Evolutionary conservation across 257 asterid species (phyloP).

Genomic region (Solanum chaucha): DNA sequence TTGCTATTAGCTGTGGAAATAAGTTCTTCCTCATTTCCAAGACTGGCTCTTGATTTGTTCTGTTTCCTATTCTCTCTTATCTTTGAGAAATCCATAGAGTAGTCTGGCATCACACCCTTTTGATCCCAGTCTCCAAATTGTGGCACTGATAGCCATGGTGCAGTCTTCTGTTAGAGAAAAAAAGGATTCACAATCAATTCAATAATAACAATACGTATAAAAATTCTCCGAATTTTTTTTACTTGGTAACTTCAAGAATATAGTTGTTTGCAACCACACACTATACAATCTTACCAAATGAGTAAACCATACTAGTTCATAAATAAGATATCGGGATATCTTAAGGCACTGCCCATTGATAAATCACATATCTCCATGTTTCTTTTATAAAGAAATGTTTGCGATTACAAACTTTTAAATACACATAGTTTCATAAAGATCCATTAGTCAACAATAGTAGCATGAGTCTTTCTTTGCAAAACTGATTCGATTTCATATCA

Average conservation of each 20-base stretch:
- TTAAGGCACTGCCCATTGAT: not conserved
- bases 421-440: not conserved
- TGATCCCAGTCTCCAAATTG: constrained; percentile 98
- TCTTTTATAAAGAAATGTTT: too few species aligned
- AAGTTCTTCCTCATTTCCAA: constrained; percentile 84
- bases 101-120: constrained; percentile 66
- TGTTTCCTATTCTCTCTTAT: constrained; percentile 83
- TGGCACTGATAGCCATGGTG: constrained; percentile 82
- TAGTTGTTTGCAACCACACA: not conserved
- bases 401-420: not conserved
- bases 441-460: too few species aligned
- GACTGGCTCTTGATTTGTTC: constrained; percentile 87
- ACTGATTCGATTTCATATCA: not conserved
- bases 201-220: not conserved
- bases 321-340: not conserved
- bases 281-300: not conserved
- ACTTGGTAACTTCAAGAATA: not conserved
- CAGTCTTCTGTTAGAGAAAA: constrained; percentile 31
- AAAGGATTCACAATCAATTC: not conserved
- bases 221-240: not conserved
- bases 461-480: not conserved
- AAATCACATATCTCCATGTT: not conserved
- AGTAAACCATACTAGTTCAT: not conserved
- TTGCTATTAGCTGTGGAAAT: constrained; percentile 32
- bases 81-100: constrained; percentile 81